Conservation (phyloP, 108 stramenopile species). For the Conticribra weissflogii region DNA sequence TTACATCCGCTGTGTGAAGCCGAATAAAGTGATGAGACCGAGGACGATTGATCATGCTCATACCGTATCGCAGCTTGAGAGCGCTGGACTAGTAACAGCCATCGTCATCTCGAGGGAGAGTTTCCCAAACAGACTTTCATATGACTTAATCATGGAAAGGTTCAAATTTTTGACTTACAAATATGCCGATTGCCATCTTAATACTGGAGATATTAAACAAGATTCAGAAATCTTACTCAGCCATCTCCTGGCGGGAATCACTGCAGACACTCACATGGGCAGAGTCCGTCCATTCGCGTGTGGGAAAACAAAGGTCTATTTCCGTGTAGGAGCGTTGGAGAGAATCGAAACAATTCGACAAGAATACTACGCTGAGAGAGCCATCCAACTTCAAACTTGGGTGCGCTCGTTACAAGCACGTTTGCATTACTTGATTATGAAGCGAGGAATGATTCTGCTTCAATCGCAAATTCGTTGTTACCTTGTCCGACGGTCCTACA, state of each 20-base stretch:
- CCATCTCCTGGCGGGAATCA: slow-evolving; percentile 38
- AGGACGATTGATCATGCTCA: slow-evolving; percentile 64
- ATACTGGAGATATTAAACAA: slow-evolving; percentile 33
- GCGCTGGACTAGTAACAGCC: slow-evolving; percentile 94
- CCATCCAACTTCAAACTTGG: slow-evolving; percentile 57
- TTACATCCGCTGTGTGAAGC: slow-evolving; percentile 93
- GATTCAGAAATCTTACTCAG: slow-evolving; percentile 40
- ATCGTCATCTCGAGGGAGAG: slow-evolving; percentile 87
- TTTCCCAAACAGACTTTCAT: slow-evolving; percentile 88
- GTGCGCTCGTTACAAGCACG: slow-evolving; percentile 49
- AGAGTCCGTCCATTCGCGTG: slow-evolving; percentile 68
- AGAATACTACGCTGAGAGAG: slow-evolving; percentile 65
- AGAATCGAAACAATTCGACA: slow-evolving; percentile 67
- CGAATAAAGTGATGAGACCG: slow-evolving; percentile 73
- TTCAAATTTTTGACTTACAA: slow-evolving; percentile 67
- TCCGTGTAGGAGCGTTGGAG: slow-evolving; percentile 83
- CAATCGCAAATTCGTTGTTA: slow-evolving; percentile 54
- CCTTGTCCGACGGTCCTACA: slow-evolving; percentile 31
- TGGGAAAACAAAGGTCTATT: slow-evolving; percentile 89
- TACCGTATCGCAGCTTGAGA: slow-evolving; percentile 88
- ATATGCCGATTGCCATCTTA: slow-evolving; percentile 31
- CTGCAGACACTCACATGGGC: slow-evolving; percentile 42
- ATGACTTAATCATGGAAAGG: slow-evolving; percentile 66
- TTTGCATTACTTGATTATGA: slow-evolving; percentile 45
- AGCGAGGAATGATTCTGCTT: slow-evolving; percentile 38